Evolutionary conservation across 352 stramenopile species (phyloP), one percentile per base, ranked within the genome.

Genomic region (Aphanomyces invadans): DNA sequence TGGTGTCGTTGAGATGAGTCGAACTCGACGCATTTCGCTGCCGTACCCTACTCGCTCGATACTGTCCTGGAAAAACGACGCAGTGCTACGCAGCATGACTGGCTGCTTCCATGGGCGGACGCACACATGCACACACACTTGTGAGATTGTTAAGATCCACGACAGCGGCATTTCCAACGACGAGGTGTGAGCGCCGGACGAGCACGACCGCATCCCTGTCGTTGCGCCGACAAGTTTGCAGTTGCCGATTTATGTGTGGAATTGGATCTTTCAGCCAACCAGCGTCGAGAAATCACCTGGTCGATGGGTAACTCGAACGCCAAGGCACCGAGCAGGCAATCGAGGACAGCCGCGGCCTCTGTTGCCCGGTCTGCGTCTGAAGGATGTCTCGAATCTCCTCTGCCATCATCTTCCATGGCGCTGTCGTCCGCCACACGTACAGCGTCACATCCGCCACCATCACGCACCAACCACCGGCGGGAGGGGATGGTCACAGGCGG

Each of bases 401-500:
- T 52, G 21, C 12, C 44, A 52, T 9, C 44, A 9, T n/a, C 44
- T 9, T 26, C 44, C 5, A 19, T 19, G 44, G 23, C 9, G 9
- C 7, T 23, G 12, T 52, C 44, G 5, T 9, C 44, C 12, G 12
- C 12, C 21, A 38, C 49, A n/a, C 49, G 49, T 9, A 57, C 49
- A 19, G 25, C 49, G 49, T 57, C 49, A 17, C 21, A 38, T 57
- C 49, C 49, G 15, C 49, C 46, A 48, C 39, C 46, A 54, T 54
- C 46, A 9, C 44, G 44, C 12, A 23, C 12, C 21, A 52, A 25
- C 44, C 12, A 19, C 44, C 44, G 44, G 19, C 44, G 19, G 19
- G 12, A 25, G 9, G 4, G 9, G 4, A 21, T n/a, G 4, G 44
- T 25, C 44, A 19, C 49, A 46, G 85, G 85, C 21, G 85, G 85